Conservation (phyloP, 2,329 filamentous ascomycete genomes). For the Apiospora saccharicola region DNA sequence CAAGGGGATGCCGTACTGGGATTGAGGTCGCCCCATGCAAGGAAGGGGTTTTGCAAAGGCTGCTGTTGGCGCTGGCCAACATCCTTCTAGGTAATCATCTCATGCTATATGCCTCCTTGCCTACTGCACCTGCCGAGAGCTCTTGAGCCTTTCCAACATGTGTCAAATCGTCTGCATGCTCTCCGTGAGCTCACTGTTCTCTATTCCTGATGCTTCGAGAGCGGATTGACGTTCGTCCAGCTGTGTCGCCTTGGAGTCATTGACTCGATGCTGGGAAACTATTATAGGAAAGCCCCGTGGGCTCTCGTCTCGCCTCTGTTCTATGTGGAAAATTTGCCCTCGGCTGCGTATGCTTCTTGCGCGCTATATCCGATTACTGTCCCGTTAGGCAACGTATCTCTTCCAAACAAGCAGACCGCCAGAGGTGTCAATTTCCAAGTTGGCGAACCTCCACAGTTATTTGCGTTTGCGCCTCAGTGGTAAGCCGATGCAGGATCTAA, state of each 20-base stretch:
- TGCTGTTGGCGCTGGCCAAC: too few species aligned
- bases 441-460: slow-evolving; percentile 27
- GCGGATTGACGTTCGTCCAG: neutral
- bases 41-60: too few species aligned
- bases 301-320: slow-evolving; percentile 23
- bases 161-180: too few species aligned
- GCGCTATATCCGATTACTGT: slow-evolving; percentile 25
- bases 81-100: too few species aligned
- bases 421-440: slow-evolving; percentile 29
- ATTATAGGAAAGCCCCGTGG: neutral
- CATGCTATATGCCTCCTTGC: too few species aligned
- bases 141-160: too few species aligned
- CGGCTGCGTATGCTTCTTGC: slow-evolving; percentile 1
- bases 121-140: too few species aligned
- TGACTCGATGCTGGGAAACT: neutral
- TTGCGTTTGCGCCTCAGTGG: slow-evolving; percentile 30
- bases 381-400: slow-evolving; percentile 28
- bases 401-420: slow-evolving; percentile 27
- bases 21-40: too few species aligned
- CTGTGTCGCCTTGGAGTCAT: neutral
- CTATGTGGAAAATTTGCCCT: neutral
- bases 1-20: too few species aligned
- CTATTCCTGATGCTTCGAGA: neutral
- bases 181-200: too few species aligned
- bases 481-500: slow-evolving; percentile 21